Evolutionary conservation across 2,329 filamentous ascomycete genomes (phyloP), one percentile per base, ranked within the genome.

Genomic region (Ophiostoma novo-ulmi): DNA sequence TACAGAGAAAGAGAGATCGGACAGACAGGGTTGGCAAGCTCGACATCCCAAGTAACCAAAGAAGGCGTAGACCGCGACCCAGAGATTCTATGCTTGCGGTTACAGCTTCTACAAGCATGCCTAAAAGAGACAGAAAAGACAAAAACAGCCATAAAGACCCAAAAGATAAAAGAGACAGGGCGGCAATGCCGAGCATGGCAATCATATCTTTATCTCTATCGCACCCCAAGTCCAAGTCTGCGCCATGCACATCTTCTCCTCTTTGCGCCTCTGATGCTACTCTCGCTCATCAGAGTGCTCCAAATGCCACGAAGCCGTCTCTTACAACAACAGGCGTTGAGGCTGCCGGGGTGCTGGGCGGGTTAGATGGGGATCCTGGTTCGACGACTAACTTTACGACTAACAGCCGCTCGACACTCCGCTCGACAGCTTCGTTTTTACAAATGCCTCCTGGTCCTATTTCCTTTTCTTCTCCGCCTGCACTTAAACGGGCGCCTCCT

Each of bases 291-390:
- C 55, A 35, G 7, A 38, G 35, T n/a, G 17, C 20, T 14, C 35
- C 26, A 36, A 36, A 20, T 17, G 11, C 63, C 35, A 64, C 61
- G 61, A 20, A 36, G 26, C 31, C 31, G 8, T 11, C 58, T 64
- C 26, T 35, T 64, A 64, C 61, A 11, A 66, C 31, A 17, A 22
- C 36, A 36, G 63, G 26, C 17, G 36, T 65, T 48, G 52, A 68
- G 67, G 31, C 63, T 52, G 68, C 71, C 71, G 41, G 67, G 71
- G 71, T 71, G 38, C 67, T 64, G 22, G 67, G 39, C 36, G 71
- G n/a, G 68, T 58, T 64, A 17, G 70, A 48, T 26, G 71, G n/a
- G 68, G 69, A 70, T 64, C 71, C 66, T 58, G 41, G 71, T 22
- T 22, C 48, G 13, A 38, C 14, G 44, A 69, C 52, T 52, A 65